phyloP scores from a whole-genome alignment of 1,284 basidiomycete genomes.

The Sporisorium graminicola region DNA sequence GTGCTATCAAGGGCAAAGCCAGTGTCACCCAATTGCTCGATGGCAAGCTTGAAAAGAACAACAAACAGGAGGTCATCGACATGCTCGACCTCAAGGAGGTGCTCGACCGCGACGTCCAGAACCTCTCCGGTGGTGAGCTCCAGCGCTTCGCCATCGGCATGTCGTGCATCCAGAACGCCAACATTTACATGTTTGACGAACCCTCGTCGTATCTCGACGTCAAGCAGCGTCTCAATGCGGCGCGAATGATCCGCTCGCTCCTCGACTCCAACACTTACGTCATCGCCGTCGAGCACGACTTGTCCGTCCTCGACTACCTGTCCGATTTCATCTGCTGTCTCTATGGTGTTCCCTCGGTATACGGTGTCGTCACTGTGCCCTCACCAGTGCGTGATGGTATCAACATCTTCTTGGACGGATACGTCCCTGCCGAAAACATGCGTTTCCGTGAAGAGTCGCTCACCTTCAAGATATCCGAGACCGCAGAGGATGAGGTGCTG shows the following conservation, averaged over 20 bases:
- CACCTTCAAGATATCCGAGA: constrained; percentile 69
- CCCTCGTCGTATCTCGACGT: constrained; percentile 69
- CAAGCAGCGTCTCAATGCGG: constrained; percentile 70
- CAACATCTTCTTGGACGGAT: constrained; percentile 70
- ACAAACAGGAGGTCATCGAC: constrained; percentile 64
- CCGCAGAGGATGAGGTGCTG: constrained; percentile 64
- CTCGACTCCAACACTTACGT: constrained; percentile 68
- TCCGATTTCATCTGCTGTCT: constrained; percentile 70
- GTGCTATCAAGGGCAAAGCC: constrained; percentile 66
- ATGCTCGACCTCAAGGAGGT: constrained; percentile 66
- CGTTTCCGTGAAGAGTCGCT: constrained; percentile 69
- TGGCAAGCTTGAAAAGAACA: constrained; percentile 66
- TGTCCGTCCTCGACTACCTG: constrained; percentile 69
- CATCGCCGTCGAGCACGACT: constrained; percentile 69
- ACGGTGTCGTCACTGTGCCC: constrained; percentile 69
- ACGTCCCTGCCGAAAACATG: constrained; percentile 69
- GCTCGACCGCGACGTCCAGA: constrained; percentile 65
- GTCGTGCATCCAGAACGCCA: constrained; percentile 68
- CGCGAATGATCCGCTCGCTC: constrained; percentile 65
- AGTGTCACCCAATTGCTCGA: constrained; percentile 66
- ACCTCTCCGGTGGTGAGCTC: constrained; percentile 68
- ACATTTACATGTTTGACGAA: constrained; percentile 70
- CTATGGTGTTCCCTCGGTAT: constrained; percentile 68
- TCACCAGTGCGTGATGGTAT: constrained; percentile 69
- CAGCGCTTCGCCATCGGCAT: constrained; percentile 70